Base-by-base conservation (phyloP, 176 grass and related monocot species). In the Urochloa ruziziensis region DNA sequence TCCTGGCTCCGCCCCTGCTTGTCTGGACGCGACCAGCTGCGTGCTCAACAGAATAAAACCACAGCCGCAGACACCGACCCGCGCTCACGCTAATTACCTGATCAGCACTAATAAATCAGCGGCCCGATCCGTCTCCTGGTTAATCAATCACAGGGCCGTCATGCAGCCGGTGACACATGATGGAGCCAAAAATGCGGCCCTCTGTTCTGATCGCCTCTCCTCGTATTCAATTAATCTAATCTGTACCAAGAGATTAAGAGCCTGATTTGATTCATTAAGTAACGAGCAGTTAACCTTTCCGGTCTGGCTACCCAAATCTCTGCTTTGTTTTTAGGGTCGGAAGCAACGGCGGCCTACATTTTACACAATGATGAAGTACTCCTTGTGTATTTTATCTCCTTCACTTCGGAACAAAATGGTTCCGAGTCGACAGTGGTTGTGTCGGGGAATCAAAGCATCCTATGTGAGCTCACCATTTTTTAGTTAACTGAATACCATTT, bases 161-260 rank as follows among this genome's bases (percentile, higher is more conserved):
- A 11, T 37, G 39, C 73, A 37, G 10, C 66, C 75, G 61, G 87
- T 62, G 82, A 89, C n/a, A n/a, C 87, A 81, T 67, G 70, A 76
- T 81, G 69, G 60, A 62, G 79, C 82, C 87, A 76, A 81, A 85
- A 75, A 35, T 33, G 17, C n/a, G n/a, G n/a, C n/a, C 2, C 52
- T 34, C 62, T 39, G 51, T 76, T 61, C 53, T 59, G 32, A 78
- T 53, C 30, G 12, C 27, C 67, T 44, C 67, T 5, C 39, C 39
- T 40, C 39, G 39, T 70, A 39, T 27, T 70, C 44, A 70, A 19
- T 13, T 44, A 70, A 46, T 40, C 1, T 81, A 53, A 76, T 70
- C 53, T 52, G 44, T 69, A n/a, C 65, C 46, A 36, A 36, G 17
- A 21, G 2, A 8, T 82, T 57, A 63, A 9, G 39, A 40, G 39